Evolutionary conservation across 306 rosid species (phyloP).

Genomic region (Vachellia pachyceras): DNA sequence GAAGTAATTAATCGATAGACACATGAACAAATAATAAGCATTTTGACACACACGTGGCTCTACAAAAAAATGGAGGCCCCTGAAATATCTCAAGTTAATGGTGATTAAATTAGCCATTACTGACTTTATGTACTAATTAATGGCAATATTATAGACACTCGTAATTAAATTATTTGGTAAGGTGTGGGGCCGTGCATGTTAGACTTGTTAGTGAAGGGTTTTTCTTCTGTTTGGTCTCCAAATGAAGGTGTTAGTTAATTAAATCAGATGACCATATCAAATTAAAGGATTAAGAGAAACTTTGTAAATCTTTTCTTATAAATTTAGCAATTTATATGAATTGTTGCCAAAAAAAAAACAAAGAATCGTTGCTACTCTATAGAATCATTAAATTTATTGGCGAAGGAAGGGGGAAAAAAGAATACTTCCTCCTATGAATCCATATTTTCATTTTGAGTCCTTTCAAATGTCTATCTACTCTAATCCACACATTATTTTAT

Average conservation of each 20-base stretch:
- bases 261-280: neutral
- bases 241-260: neutral
- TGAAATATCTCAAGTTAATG: neutral
- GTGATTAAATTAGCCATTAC: too few species aligned
- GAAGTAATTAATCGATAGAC: neutral
- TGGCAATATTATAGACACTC: too few species aligned
- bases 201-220: neutral
- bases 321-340: too few species aligned
- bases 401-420: neutral
- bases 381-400: neutral
- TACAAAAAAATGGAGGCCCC: neutral
- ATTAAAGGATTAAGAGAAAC: neutral
- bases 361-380: neutral
- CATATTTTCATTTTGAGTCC: neutral
- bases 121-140: too few species aligned
- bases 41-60: neutral
- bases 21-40: neutral
- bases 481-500: neutral
- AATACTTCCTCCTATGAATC: neutral
- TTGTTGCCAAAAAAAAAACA: too few species aligned
- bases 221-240: too few species aligned
- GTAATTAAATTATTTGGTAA: neutral
- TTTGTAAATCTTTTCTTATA: neutral
- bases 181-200: too few species aligned
- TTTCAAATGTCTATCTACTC: neutral